These are phyloP conservation scores for Erucastrum elatum DNA, from an alignment of 345 rosid genomes.

Conservation along the genomic window DNA sequence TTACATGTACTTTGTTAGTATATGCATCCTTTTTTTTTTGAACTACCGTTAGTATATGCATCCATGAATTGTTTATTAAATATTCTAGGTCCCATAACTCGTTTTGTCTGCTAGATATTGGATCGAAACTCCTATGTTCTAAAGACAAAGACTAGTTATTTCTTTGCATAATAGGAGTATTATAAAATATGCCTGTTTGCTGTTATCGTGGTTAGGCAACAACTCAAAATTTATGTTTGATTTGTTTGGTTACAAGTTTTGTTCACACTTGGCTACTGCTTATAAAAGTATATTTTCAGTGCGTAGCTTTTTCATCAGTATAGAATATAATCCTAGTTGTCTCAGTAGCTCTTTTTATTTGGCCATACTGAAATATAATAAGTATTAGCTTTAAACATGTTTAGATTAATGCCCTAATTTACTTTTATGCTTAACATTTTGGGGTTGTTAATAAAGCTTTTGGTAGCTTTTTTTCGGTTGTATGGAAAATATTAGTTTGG, in stretches of 20 bases:
- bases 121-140: neutral
- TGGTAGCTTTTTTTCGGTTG: no score
- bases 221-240: neutral
- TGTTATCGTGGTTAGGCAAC: neutral
- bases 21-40: no score
- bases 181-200: neutral
- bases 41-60: neutral
- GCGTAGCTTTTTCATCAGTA: neutral
- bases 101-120: neutral
- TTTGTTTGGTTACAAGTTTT: neutral
- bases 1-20: neutral
- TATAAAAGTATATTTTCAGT: neutral
- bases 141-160: neutral
- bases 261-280: neutral
- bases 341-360: neutral
- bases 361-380: neutral
- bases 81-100: no score
- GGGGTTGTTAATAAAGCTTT: neutral
- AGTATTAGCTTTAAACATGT: neutral
- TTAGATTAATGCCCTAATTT: neutral
- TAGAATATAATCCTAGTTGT: neutral
- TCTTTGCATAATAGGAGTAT: no score
- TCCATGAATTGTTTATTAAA: neutral
- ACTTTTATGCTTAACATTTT: neutral
- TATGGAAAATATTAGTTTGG: neutral